Conservation (phyloP, 2,329 filamentous ascomycete genomes). For the Paracorniculantispora psalliotae region DNA sequence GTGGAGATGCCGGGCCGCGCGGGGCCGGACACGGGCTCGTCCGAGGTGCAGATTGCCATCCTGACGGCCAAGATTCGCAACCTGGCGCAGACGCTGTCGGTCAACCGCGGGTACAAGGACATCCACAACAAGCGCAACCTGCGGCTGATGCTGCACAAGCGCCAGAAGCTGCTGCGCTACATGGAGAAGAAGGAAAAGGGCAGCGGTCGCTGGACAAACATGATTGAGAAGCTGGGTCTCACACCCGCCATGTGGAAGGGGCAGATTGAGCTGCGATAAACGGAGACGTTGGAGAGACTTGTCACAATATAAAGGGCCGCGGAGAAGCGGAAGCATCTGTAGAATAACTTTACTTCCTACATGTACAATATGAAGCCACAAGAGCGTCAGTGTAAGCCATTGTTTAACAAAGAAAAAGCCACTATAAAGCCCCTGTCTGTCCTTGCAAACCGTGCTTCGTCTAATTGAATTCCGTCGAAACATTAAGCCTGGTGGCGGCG, state of each 20-base stretch:
- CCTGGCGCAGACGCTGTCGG: slow-evolving; percentile 66
- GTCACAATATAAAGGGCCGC: slow-evolving; percentile 19
- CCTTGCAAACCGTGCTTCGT: neutral
- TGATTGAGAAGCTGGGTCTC: slow-evolving; percentile 79
- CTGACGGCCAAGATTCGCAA: slow-evolving; percentile 89
- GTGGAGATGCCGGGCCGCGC: slow-evolving; percentile 50
- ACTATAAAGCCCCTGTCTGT: neutral
- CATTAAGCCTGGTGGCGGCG: slow-evolving; percentile 32
- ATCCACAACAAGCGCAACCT: slow-evolving; percentile 93
- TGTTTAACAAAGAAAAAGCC: slow-evolving; percentile 5
- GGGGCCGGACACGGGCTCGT: slow-evolving; percentile 91
- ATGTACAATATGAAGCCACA: slow-evolving; percentile 44
- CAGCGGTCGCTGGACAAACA: slow-evolving; percentile 81
- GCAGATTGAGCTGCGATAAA: slow-evolving; percentile 59
- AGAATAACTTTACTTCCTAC: slow-evolving; percentile 40
- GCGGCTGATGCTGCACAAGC: slow-evolving; percentile 75
- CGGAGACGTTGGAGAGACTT: slow-evolving; percentile 14
- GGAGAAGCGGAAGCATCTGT: slow-evolving; percentile 27
- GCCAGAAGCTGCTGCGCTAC: slow-evolving; percentile 85
- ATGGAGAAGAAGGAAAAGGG: slow-evolving; percentile 85
- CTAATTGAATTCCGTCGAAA: slow-evolving; percentile 23
- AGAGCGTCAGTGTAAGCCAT: slow-evolving; percentile 12
- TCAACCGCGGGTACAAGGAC: slow-evolving; percentile 68
- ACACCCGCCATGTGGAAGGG: slow-evolving; percentile 85
- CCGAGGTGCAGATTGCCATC: slow-evolving; percentile 96